These are phyloP conservation scores for Periconia digitata DNA, from an alignment of 2,329 filamentous ascomycete species.

Conservation along the genomic window DNA sequence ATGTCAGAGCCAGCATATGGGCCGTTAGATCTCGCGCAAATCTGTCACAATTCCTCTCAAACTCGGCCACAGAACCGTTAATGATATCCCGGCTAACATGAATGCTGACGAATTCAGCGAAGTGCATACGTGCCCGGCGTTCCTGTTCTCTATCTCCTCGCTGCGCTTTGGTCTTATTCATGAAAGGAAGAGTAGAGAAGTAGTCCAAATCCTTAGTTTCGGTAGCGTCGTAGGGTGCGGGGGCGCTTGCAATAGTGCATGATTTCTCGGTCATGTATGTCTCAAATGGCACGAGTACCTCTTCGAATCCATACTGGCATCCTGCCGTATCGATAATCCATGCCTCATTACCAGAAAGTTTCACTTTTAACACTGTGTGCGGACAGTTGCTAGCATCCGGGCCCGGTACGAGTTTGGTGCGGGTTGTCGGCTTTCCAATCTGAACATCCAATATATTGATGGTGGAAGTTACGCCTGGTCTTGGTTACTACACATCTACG, in stretches of 20 bases:
- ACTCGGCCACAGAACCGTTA: constrained; percentile 6
- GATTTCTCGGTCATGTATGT: constrained; percentile 7
- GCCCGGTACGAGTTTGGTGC: constrained; percentile 6
- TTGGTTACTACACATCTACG: background rate
- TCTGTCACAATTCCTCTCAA: constrained; percentile 5
- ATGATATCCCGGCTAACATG: constrained; percentile 6
- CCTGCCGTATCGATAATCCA: constrained; percentile 8
- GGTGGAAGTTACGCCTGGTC: constrained; percentile 7
- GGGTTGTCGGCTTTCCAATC: constrained; percentile 7
- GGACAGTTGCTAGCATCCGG: constrained; percentile 3
- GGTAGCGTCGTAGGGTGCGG: constrained; percentile 6
- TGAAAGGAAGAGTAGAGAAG: constrained; percentile 5
- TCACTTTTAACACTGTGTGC: constrained; percentile 8
- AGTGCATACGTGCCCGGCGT: constrained; percentile 8
- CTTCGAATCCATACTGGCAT: constrained; percentile 8
- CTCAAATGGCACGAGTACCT: constrained; percentile 8
- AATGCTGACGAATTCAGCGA: constrained; percentile 7
- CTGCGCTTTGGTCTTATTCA: constrained; percentile 8
- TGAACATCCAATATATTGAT: constrained; percentile 8
- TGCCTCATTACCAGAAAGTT: constrained; percentile 4
- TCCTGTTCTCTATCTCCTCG: constrained; percentile 5
- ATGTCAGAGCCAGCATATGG: constrained; percentile 9
- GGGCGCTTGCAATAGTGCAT: constrained; percentile 1
- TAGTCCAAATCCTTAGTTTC: constrained; percentile 13
- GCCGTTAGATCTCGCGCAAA: constrained; percentile 5